Evolutionary conservation across 116 monocot genomes (phyloP), one percentile per base, ranked within the genome.

Genomic region (Thalassia testudinum): DNA sequence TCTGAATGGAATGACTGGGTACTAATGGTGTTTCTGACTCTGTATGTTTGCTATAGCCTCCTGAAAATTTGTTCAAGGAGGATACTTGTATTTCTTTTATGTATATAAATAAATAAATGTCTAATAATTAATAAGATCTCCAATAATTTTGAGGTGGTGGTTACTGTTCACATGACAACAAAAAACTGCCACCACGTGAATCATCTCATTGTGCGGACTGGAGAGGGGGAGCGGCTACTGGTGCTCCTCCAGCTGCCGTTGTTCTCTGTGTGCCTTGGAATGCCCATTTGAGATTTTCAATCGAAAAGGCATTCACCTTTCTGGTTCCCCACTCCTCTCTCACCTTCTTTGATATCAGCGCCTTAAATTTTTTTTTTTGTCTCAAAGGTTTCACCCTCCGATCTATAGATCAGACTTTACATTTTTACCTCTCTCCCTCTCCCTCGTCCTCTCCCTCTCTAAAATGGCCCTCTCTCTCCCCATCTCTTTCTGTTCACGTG

Each of bases 171-270:
- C 18, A 19, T 12, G 50, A 23, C 48, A 1, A 18, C 0, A 15
- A 0, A 42, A 21, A 43, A 66, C 59, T 66, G 58, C 56, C 40
- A 47, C 22, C 65, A 56, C 57, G 65, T 65, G 65, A 65, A 30
- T 65, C 29, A 12, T 28, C 22, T 27, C 12, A 21, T 34, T 12
- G n/a, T 21, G 42, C 21, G 12, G 12, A 28, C 26, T 7, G 21
- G 23, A 21, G 44, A 44, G 44, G 15, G 44, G 18, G 44, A 5
- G 15, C 13, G 5, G 18, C 44, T 17, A 16, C 3, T 34, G 30
- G n/a, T n/a, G n/a, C n/a, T n/a, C n/a, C n/a, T n/a, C n/a, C n/a
- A n/a, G n/a, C n/a, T n/a, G n/a, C n/a, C n/a, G n/a, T n/a, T n/a
- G n/a, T n/a, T n/a, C n/a, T n/a, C n/a, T n/a, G n/a, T n/a, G n/a